phyloP scores from a whole-genome alignment of 177 flowering plant species.

The Telopea speciosissima region DNA sequence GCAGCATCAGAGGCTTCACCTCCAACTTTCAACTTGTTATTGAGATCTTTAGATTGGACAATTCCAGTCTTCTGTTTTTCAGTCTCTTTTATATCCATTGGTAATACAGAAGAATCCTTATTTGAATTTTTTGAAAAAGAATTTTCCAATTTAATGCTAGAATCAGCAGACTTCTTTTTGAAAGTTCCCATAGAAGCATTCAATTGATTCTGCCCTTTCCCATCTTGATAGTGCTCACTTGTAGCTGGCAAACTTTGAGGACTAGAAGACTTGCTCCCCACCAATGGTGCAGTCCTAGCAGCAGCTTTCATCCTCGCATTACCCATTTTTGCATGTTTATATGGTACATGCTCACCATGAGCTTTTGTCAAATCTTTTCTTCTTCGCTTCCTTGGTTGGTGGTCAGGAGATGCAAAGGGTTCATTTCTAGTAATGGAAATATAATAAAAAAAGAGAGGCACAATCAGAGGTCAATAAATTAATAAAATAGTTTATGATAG shows the following conservation, averaged over 20 bases:
- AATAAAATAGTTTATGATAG: neutral
- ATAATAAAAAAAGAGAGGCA: neutral
- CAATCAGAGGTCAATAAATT: too few relatives aligned
- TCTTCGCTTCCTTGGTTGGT: constrained; percentile 79
- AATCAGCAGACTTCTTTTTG: constrained; percentile 47
- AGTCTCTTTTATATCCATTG: constrained; percentile 32
- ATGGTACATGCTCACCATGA: constrained; percentile 34
- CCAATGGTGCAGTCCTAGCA: constrained; percentile 36
- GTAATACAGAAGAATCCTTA: constrained; percentile 32
- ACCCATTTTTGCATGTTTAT: constrained; percentile 48
- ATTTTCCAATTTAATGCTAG: constrained; percentile 25
- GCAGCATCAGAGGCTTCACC: constrained; percentile 34
- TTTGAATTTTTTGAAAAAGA: constrained; percentile 28
- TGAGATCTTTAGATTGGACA: constrained; percentile 30
- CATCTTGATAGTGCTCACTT: constrained; percentile 31
- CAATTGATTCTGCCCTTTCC: constrained; percentile 32
- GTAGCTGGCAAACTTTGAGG: constrained; percentile 23
- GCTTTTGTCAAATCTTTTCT: constrained; percentile 54
- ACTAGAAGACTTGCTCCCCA: constrained; percentile 30
- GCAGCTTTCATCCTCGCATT: constrained; percentile 34
- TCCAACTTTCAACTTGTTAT: constrained; percentile 37
- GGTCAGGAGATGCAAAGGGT: constrained; percentile 38
- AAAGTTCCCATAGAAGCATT: constrained; percentile 25
- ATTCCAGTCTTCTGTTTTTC: constrained; percentile 43
- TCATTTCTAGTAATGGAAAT: constrained; percentile 36